Evolutionary conservation across 768 basidiomycete genomes (phyloP).

Genomic region (Leccinum ochraceum): DNA sequence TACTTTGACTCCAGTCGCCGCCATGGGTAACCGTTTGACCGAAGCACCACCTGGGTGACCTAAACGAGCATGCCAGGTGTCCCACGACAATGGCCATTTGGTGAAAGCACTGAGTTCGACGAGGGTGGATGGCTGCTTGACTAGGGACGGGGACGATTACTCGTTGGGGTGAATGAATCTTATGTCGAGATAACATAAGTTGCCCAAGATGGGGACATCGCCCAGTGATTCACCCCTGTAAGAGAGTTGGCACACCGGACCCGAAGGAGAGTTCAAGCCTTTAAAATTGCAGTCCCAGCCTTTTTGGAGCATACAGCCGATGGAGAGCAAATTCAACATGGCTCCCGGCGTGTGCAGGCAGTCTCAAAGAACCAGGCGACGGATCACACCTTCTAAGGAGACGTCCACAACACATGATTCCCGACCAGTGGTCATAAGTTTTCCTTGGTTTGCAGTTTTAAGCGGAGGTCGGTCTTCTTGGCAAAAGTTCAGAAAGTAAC

Average conservation of each 20-base stretch:
- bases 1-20: too few species aligned
- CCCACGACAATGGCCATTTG: too few species aligned
- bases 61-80: too few species aligned
- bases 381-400: not conserved
- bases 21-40: too few species aligned
- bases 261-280: not conserved
- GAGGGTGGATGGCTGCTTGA: too few species aligned
- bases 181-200: not conserved
- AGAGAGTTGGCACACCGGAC: not conserved
- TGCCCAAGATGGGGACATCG: not conserved
- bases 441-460: not conserved
- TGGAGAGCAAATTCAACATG: not conserved
- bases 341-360: not conserved
- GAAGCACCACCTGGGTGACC: too few species aligned
- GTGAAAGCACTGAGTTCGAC: too few species aligned
- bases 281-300: not conserved
- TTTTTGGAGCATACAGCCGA: not conserved
- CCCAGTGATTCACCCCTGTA: not conserved
- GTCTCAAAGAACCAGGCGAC: not conserved
- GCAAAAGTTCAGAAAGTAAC: not conserved
- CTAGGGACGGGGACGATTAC: too few species aligned
- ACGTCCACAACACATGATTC: too few species aligned
- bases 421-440: not conserved
- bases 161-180: not conserved
- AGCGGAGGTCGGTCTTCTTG: not conserved